phyloP scores from a whole-genome alignment of 208 protist species.

The Leishmania martiniquensis region DNA sequence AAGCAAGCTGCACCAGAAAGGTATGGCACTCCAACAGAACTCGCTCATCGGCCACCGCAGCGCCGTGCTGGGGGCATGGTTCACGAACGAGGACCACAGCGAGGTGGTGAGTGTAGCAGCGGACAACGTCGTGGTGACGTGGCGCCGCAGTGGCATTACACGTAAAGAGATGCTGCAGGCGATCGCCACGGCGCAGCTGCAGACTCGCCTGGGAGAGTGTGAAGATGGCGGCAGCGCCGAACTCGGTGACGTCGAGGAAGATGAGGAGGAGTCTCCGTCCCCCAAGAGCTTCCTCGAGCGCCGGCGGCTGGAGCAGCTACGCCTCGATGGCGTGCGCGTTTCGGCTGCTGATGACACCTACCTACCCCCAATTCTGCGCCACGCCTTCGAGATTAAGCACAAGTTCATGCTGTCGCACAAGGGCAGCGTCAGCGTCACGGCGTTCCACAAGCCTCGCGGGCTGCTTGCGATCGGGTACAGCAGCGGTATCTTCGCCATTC shows the following conservation, averaged over 20 bases:
- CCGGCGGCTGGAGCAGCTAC: constrained; percentile 72
- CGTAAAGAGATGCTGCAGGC: constrained; percentile 82
- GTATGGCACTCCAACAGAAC: constrained; percentile 80
- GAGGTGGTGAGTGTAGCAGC: constrained; percentile 79
- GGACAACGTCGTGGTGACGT: constrained; percentile 85
- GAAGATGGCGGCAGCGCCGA: constrained; percentile 37
- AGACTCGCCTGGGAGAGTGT: constrained; percentile 40
- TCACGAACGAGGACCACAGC: constrained; percentile 48
- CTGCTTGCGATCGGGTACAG: constrained; percentile 91
- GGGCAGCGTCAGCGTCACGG: constrained; percentile 77
- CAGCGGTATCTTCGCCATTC: constrained; percentile 92
- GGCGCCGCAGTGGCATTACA: constrained; percentile 68
- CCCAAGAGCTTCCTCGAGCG: constrained; percentile 85
- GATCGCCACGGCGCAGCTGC: constrained; percentile 74
- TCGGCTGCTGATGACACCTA: constrained; percentile 71
- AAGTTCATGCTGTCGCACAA: constrained; percentile 91
- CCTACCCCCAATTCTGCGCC: constrained; percentile 73
- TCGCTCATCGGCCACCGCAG: constrained; percentile 85
- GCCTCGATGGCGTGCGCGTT: constrained; percentile 80
- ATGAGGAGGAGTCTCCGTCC: constrained; percentile 43
- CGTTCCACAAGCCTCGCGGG: constrained; percentile 75
- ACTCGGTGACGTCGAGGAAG: constrained; percentile 42
- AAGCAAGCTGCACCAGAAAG: constrained; percentile 70
- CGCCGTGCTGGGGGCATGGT: constrained; percentile 89
- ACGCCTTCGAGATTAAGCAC: constrained; percentile 83